These are phyloP conservation scores for Scedosporium boydii DNA, from an alignment of 2,329 filamentous ascomycete genomes.

Conservation along the genomic window DNA sequence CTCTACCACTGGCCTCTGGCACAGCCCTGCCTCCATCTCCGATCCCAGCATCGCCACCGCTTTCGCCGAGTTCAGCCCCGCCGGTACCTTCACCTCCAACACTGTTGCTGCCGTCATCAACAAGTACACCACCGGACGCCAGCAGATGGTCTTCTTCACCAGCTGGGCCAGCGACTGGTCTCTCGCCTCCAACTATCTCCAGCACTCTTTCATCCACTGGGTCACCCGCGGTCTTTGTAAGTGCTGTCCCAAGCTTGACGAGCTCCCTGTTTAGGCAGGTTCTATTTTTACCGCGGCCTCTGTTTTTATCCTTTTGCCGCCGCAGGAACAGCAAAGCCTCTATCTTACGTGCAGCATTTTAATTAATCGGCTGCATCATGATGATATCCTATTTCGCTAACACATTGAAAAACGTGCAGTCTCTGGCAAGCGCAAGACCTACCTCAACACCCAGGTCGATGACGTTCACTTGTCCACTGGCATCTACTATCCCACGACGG, in stretches of 20 bases:
- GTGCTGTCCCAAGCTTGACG: constrained; percentile 8
- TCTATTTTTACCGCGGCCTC: background rate
- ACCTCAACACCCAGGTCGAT: constrained; percentile 49
- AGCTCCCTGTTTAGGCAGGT: too few species aligned
- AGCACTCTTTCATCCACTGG: constrained; percentile 56
- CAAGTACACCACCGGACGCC: constrained; percentile 37
- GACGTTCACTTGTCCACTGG: constrained; percentile 49
- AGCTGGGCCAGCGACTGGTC: constrained; percentile 34
- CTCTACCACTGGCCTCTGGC: constrained; percentile 42
- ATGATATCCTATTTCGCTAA: constrained; percentile 8
- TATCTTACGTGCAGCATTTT: too few species aligned
- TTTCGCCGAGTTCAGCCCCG: constrained; percentile 42
- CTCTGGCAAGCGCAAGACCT: constrained; percentile 43
- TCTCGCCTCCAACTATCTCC: constrained; percentile 44
- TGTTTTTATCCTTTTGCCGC: background rate
- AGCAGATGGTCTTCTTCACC: constrained; percentile 55
- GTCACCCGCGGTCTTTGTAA: constrained; percentile 44
- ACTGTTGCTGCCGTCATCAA: constrained; percentile 51
- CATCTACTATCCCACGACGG: constrained; percentile 36
- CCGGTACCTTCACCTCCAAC: constrained; percentile 24
- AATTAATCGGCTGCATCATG: background rate
- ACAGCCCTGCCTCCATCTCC: constrained; percentile 47
- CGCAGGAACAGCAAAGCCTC: too few species aligned
- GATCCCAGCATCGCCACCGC: constrained; percentile 42
- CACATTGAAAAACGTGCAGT: constrained; percentile 15